Evolutionary conservation across 495 filamentous ascomycete genomes (phyloP), one percentile per base, ranked within the genome.

Genomic region (Penicillium taxi): DNA sequence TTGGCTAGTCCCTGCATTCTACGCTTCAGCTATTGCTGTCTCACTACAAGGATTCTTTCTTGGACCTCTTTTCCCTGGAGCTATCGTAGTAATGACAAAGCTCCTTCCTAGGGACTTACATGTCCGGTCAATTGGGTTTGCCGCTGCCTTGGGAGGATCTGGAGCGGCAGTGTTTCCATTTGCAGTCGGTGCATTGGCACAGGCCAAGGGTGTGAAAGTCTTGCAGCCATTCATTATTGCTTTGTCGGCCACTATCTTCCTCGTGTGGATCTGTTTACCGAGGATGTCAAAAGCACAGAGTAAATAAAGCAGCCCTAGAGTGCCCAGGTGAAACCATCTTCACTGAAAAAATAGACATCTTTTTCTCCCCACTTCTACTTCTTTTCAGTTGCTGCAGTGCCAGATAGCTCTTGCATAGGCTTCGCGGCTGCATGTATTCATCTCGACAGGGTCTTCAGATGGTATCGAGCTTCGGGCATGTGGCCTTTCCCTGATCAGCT

Each of bases 161-260:
- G 87, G 87, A 0, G 86, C 84, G 2, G 84, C 85, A 0, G 55
- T 90, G 11, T 75, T 94, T 32, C 87, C 87, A 0, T 94, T 94
- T 53, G 82, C 75, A 0, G 82, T 94, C 1, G 86, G 86, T 1
- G 84, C 84, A 0, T 81, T 93, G 57, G 87, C 86, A 5, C 80
- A 91, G 56, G 74, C 72, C 11, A 82, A 75, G 55, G 86, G 87
- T 11, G 85, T 91, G 6, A 57, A 78, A 50, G 83, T 88, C 8
- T 47, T 90, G 46, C 84, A 88, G 61, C 85, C 85, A 9, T 74
- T 89, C 45, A 72, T 81, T 35, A 61, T 91, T 55, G 81, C 73
- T 15, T 53, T 89, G 30, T 63, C 87, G 14, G 74, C 60, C 4
- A 52, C 70, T 14, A 74, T 82, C 22, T 49, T 79, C 17, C 26